These are phyloP conservation scores for Musa acuminata DNA, from an alignment of 176 grass and related monocot genomes.

Conservation along the genomic window DNA sequence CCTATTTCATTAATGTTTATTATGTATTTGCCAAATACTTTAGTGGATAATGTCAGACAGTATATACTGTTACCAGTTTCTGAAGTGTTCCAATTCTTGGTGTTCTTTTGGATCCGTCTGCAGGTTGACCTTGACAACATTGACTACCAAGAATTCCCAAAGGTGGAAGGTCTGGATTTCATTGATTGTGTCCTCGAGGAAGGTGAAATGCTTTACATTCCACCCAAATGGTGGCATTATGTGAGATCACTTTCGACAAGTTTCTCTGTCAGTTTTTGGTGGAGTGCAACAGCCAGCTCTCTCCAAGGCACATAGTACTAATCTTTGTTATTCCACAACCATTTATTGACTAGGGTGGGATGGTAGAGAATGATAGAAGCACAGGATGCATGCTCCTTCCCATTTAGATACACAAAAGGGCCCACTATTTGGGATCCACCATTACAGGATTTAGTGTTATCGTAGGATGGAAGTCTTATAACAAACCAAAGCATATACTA, in stretches of 20 bases:
- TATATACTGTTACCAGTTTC: not conserved
- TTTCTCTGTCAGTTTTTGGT: constrained; percentile 90
- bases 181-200: constrained; percentile 76
- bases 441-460: not conserved
- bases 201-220: constrained; percentile 94
- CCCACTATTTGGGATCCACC: not conserved
- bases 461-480: too few species aligned
- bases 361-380: not conserved
- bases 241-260: constrained; percentile 84
- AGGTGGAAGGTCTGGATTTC: constrained; percentile 49
- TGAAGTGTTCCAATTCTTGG: constrained; percentile 4
- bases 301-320: constrained; percentile 21
- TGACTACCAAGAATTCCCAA: constrained; percentile 43
- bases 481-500: too few species aligned
- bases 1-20: too few species aligned
- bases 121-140: constrained; percentile 91
- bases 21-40: too few species aligned
- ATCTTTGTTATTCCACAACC: not conserved
- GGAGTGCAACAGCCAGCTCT: constrained; percentile 35
- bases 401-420: not conserved
- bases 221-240: constrained; percentile 95
- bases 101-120: constrained; percentile 23
- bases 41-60: too few species aligned
- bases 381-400: not conserved
- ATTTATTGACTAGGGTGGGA: not conserved